These are phyloP conservation scores for Euphrasia confusa DNA, from an alignment of 257 asterid species.

Conservation along the genomic window DNA sequence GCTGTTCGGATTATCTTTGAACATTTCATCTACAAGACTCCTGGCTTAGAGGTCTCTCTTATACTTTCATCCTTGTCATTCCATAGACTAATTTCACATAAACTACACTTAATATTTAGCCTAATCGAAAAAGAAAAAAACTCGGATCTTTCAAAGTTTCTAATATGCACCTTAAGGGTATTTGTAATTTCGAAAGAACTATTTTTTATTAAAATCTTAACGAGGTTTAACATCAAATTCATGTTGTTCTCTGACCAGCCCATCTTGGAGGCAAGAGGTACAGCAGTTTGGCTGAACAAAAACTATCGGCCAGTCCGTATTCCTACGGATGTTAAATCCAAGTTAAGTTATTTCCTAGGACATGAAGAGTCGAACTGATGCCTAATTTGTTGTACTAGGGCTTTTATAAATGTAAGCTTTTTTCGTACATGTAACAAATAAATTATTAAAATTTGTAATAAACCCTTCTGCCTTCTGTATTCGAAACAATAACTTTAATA, in stretches of 20 bases:
- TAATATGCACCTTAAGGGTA: too few species aligned
- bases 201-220: neutral
- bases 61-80: neutral
- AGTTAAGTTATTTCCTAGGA: slow-evolving; percentile 53
- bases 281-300: slow-evolving; percentile 84
- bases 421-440: neutral
- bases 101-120: neutral
- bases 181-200: neutral
- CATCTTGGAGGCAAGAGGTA: slow-evolving; percentile 72
- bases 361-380: slow-evolving; percentile 38
- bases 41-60: slow-evolving; percentile 57
- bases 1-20: slow-evolving; percentile 76
- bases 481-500: neutral
- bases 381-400: neutral
- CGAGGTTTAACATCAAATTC: neutral
- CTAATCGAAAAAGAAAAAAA: too few species aligned
- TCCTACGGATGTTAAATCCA: slow-evolving; percentile 62
- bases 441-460: neutral
- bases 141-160: too few species aligned
- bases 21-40: slow-evolving; percentile 69
- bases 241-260: slow-evolving; percentile 41
- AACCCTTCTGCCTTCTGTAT: neutral
- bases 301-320: slow-evolving; percentile 80
- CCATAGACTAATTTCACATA: neutral
- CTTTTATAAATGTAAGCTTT: neutral